Base-by-base conservation (phyloP, 2,329 filamentous ascomycete species). In the Fusarium piperis region DNA sequence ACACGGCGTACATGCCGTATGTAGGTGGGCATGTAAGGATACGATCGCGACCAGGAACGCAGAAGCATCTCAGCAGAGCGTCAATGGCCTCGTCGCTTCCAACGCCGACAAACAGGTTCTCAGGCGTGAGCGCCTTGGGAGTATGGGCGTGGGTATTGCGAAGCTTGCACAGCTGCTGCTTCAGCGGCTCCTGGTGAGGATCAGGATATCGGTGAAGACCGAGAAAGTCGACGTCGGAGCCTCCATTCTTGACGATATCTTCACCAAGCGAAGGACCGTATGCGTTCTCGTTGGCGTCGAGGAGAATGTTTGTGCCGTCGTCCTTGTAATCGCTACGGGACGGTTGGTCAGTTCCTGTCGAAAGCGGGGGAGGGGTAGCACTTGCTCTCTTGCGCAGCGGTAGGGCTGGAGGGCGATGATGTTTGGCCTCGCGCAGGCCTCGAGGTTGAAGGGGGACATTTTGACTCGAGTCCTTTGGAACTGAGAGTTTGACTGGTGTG, bases 11-110 rank as follows among this genome's bases (percentile, higher is more conserved):
- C 96, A 99, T 99, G 83, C 96, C 96, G 81, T 99, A 99, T 1
- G 96, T 99, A 1, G 96, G 96, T 18, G 96, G 96, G 79, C 95
- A 98, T 44, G 94, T 95, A 36, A 99, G 88, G 79, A 99, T 97
- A 79, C 93, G 94, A 83, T 99, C 96, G 73, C 87, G 88, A 51
- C 92, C 94, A 1, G 96, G 96, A 2, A 90, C 85, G 83, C 96
- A 99, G 85, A 99, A 99, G 82, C 93, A 96, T 59, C 96, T 92
- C 66, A 99, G 88, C 41, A 99, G 88, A 7, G 94, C 94, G 83
- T 99, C 96, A 79, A 99, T 97, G 71, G 94, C 95, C 86, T 99
- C 96, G 81, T 99, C 96, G 68, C 93, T 97, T 71, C 96, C 96
- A 46, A 98, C 95, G 67, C 96, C 96, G 56, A 98, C 93, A 81